phyloP scores from a whole-genome alignment of 2,329 filamentous ascomycete species.

The Dothistroma septosporum region DNA sequence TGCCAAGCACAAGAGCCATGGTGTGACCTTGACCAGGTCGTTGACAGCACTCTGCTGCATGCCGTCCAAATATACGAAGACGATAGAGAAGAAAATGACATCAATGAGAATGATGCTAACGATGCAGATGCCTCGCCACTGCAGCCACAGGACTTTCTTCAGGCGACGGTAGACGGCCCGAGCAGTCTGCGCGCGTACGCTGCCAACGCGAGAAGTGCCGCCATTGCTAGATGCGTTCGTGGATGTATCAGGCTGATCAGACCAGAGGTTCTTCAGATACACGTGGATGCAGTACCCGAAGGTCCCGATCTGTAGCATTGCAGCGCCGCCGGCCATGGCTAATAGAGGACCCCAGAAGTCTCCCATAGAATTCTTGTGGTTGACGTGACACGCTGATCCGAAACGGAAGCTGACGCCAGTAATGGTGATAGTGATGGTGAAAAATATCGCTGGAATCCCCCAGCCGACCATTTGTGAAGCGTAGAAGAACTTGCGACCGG shows the following conservation, averaged over 20 bases:
- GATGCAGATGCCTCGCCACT: constrained; percentile 90
- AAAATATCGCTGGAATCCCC: constrained; percentile 72
- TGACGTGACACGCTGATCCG: constrained; percentile 88
- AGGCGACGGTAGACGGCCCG: constrained; percentile 85
- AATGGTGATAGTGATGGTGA: constrained; percentile 71
- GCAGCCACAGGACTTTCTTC: constrained; percentile 78
- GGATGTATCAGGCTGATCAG: constrained; percentile 58
- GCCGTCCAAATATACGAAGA: constrained; percentile 85
- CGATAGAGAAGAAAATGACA: constrained; percentile 87
- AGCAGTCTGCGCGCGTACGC: constrained; percentile 73
- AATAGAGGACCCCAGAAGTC: constrained; percentile 89
- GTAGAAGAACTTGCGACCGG: constrained; percentile 87
- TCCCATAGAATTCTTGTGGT: constrained; percentile 75
- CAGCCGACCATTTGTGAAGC: constrained; percentile 75
- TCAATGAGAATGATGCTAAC: constrained; percentile 86
- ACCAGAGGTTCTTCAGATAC: constrained; percentile 74
- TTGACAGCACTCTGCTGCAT: constrained; percentile 57
- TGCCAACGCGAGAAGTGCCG: constrained; percentile 71
- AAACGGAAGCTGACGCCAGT: constrained; percentile 95
- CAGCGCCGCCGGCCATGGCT: constrained; percentile 68
- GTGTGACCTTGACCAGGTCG: constrained; percentile 52
- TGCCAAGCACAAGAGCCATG: constrained; percentile 72
- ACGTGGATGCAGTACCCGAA: constrained; percentile 89
- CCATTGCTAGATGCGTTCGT: constrained; percentile 53
- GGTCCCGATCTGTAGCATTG: constrained; percentile 78